A percentile compares a stretch with the other conserved stretches of the same genome.
Evolutionary conservation across 2,329 filamentous ascomycete genomes (phyloP).

Genomic region (Sclerotinia glacialis): DNA sequence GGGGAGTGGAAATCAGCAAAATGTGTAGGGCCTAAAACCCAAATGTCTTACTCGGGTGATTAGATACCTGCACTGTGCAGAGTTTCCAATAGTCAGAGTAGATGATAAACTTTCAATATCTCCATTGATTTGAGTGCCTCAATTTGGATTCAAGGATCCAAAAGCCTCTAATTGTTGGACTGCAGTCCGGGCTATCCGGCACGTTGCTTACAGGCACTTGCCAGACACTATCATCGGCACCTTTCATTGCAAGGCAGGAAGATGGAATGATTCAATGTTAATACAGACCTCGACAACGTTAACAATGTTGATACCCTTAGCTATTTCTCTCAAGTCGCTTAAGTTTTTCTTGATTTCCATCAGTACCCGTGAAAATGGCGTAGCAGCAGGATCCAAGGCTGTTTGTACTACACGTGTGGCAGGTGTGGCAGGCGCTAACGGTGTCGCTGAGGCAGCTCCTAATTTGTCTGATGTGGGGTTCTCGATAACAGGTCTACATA

Average conservation of each 20-base stretch:
- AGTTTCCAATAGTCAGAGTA: too few species aligned
- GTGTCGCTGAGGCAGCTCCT: too few species aligned
- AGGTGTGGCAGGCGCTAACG: not conserved
- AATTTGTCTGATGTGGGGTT: not conserved
- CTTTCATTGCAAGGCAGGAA: not conserved
- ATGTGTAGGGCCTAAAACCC: not conserved
- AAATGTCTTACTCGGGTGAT: not conserved
- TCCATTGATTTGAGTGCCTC: too few species aligned
- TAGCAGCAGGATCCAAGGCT: not conserved
- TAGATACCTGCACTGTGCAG: too few species aligned
- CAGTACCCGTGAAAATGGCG: constrained; percentile 5
- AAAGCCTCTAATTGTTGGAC: too few species aligned
- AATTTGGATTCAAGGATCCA: not conserved
- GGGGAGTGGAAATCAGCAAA: not conserved
- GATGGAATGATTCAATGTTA: not conserved
- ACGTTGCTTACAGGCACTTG: not conserved
- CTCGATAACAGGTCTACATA: not conserved
- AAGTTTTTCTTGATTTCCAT: constrained; percentile 10
- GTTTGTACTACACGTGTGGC: not conserved
- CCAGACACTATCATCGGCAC: not conserved
- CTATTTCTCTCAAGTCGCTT: constrained; percentile 4
- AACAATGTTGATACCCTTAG: not conserved
- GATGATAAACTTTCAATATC: too few species aligned
- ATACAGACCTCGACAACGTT: constrained; percentile 12
- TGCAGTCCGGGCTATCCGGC: too few species aligned